Percentiles rank a stretch among this genome's conserved stretches.
Conservation (phyloP, 2,329 filamentous ascomycete species). For the Parastagonospora nodorum region DNA sequence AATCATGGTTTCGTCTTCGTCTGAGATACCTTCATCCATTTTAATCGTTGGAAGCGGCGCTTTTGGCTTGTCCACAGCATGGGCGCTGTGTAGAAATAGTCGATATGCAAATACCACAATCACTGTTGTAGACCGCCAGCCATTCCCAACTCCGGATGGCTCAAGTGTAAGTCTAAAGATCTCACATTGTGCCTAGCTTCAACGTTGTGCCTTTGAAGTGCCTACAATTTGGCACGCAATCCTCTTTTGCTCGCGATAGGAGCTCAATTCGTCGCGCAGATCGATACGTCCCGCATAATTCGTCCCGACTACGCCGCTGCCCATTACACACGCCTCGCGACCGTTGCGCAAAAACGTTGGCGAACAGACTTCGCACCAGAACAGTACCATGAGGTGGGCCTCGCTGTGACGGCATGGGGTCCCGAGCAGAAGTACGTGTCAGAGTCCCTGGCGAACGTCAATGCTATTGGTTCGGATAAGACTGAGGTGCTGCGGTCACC, state of each 20-base stretch:
- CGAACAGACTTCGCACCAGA: conserved; percentile 66
- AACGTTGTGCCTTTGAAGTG: not conserved
- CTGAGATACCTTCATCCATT: conserved; percentile 48
- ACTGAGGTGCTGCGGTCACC: conserved; percentile 46
- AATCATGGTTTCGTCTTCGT: conserved; percentile 26
- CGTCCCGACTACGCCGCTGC: conserved; percentile 80
- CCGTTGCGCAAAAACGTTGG: conserved; percentile 72
- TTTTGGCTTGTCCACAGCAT: conserved; percentile 68
- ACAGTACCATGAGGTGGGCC: conserved; percentile 72
- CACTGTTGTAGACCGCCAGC: conserved; percentile 62
- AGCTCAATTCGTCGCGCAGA: conserved; percentile 27
- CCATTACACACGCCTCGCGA: conserved; percentile 75
- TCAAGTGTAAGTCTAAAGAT: conserved; percentile 53
- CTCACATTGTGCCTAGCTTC: not conserved
- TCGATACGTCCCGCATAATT: conserved; percentile 66
- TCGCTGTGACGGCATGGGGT: conserved; percentile 66
- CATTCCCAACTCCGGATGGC: conserved; percentile 63
- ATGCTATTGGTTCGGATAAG: conserved; percentile 43
- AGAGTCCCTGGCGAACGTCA: conserved; percentile 42
- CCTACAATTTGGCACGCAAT: not conserved
- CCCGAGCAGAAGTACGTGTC: conserved; percentile 50
- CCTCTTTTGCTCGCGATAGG: not conserved
- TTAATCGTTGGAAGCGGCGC: conserved; percentile 59
- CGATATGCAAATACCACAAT: conserved; percentile 57
- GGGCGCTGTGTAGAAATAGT: conserved; percentile 68